phyloP scores from a whole-genome alignment of 2,329 filamentous ascomycete genomes.

The Sclerotinia subarctica region DNA sequence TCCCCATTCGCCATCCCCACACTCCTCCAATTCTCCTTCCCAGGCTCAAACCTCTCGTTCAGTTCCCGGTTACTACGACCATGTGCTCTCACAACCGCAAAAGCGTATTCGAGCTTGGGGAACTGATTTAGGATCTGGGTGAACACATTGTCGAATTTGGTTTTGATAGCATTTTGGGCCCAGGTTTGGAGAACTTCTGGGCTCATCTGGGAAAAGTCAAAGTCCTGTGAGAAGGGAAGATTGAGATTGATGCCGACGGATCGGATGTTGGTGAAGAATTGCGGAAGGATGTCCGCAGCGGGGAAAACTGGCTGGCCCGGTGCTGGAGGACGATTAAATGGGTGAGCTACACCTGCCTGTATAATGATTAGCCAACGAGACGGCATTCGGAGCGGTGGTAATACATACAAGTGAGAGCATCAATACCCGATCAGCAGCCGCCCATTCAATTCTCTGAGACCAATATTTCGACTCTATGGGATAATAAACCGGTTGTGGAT shows the following conservation, averaged over 20 bases:
- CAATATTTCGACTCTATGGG: not conserved
- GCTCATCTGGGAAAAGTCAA: not conserved
- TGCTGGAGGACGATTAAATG: accelerated
- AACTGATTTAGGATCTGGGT: not conserved
- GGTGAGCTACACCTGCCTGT: no score
- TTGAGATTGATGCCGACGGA: slow-evolving; percentile 6
- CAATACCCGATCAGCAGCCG: not conserved
- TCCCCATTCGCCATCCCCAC: not conserved
- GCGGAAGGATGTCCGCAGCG: not conserved
- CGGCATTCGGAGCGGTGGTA: not conserved
- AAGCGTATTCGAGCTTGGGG: not conserved
- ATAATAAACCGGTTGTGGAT: not conserved
- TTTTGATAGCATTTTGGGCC: not conserved
- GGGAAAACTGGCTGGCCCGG: not conserved
- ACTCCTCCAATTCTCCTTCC: not conserved
- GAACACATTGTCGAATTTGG: not conserved
- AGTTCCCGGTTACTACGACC: not conserved
- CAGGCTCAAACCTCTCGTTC: not conserved
- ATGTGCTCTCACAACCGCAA: not conserved
- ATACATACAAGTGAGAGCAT: accelerated
- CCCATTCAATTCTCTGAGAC: not conserved
- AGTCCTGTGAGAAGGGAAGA: accelerated
- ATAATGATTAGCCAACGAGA: not conserved
- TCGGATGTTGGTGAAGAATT: slow-evolving; percentile 10
- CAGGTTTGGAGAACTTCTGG: not conserved